Evolutionary conservation across 1,284 basidiomycete genomes (phyloP).

Genomic region (Mycena sp.): DNA sequence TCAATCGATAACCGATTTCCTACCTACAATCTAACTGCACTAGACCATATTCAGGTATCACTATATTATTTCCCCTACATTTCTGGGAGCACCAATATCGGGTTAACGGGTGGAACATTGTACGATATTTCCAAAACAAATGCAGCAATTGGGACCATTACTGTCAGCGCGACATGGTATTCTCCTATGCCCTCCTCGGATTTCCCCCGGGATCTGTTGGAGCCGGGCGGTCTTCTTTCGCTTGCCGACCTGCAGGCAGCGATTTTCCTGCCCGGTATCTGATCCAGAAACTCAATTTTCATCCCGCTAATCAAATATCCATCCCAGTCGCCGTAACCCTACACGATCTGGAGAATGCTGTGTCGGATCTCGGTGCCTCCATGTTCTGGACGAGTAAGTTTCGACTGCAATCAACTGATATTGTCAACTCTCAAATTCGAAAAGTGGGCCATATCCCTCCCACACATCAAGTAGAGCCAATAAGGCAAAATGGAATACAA

Average conservation of each 20-base stretch:
- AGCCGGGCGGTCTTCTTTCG: neutral
- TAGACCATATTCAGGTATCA: too few species aligned
- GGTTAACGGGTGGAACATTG: neutral
- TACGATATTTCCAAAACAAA: neutral
- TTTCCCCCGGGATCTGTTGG: too few species aligned
- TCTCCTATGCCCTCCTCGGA: too few species aligned
- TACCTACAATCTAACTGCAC: too few species aligned
- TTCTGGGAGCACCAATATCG: neutral
- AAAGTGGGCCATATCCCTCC: too few species aligned
- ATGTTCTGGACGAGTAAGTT: neutral
- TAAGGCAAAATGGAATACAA: too few species aligned
- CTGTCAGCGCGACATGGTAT: neutral
- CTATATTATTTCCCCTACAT: neutral
- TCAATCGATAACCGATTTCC: too few species aligned
- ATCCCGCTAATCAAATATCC: neutral
- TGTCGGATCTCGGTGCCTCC: neutral
- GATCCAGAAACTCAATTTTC: neutral
- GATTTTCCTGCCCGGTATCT: neutral
- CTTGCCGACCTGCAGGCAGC: neutral
- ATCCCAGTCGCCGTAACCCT: neutral
- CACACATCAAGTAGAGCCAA: too few species aligned
- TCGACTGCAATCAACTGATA: too few species aligned
- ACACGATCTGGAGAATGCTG: neutral
- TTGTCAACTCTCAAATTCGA: too few species aligned
- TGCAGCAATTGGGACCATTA: neutral